Evolutionary conservation across 345 rosid species (phyloP).

Genomic region (Aquilaria sinensis): DNA sequence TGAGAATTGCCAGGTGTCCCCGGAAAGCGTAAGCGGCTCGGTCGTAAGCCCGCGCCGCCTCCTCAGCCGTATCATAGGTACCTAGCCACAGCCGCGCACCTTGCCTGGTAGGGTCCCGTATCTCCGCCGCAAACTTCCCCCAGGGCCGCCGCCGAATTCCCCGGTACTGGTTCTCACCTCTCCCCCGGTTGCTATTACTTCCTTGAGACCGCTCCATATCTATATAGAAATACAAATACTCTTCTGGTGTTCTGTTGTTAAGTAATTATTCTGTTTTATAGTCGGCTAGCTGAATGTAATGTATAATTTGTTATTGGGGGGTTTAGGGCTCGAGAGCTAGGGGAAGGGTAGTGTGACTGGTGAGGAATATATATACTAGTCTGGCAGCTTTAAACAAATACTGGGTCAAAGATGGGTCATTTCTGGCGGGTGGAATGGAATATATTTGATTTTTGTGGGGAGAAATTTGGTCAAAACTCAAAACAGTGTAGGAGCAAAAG

Average conservation of each 20-base stretch:
- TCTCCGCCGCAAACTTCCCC: constrained; percentile 86
- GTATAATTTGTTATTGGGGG: neutral
- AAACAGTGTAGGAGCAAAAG: no score
- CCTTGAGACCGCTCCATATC: constrained; percentile 14
- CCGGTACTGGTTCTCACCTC: constrained; percentile 40
- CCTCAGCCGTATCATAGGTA: constrained; percentile 50
- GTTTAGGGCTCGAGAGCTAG: no score
- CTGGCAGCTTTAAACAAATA: no score
- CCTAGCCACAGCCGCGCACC: constrained; percentile 72
- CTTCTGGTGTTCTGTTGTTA: neutral
- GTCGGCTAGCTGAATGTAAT: neutral
- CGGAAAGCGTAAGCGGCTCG: constrained; percentile 51
- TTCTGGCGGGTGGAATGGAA: no score
- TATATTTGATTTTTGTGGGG: no score
- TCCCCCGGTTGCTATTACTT: constrained; percentile 2
- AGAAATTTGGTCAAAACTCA: no score
- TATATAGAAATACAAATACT: neutral
- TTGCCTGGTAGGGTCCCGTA: constrained; percentile 65
- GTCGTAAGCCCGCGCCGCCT: constrained; percentile 61
- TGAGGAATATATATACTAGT: no score
- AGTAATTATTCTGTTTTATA: constrained; percentile 14
- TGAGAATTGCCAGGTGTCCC: constrained; percentile 53
- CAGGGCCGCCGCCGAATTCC: constrained; percentile 73
- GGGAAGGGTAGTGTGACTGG: no score
- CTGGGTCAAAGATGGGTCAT: no score